A percentile compares a stretch with the other conserved stretches of the same genome.
These are phyloP conservation scores for Suhomyces emberorum DNA, from an alignment of 805 yeast species.

Conservation along the genomic window DNA sequence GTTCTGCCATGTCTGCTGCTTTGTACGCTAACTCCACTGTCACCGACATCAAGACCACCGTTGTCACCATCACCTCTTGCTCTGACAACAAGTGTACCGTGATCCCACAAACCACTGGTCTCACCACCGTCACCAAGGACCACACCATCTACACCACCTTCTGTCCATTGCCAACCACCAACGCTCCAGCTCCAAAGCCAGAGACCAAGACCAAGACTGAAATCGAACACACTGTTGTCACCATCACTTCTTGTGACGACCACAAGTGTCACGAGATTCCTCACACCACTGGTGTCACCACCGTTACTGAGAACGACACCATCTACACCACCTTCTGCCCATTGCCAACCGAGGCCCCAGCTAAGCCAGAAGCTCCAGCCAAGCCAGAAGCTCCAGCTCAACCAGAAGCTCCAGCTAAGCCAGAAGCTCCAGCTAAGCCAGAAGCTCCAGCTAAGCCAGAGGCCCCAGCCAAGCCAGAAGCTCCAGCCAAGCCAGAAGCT, in stretches of 20 bases:
- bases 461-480: constrained; percentile 9
- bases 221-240: constrained; percentile 21
- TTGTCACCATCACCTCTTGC: constrained; percentile 27
- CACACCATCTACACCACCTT: constrained; percentile 22
- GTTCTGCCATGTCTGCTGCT: constrained; percentile 26
- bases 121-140: constrained; percentile 19
- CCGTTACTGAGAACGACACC: constrained; percentile 34
- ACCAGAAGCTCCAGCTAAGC: constrained; percentile 9
- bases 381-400: constrained; percentile 6
- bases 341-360: constrained; percentile 7
- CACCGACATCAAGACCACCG: constrained; percentile 18
- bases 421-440: constrained; percentile 1
- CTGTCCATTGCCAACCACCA: constrained; percentile 22
- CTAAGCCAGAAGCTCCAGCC: constrained; percentile 10
- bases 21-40: constrained; percentile 23
- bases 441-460: neutral
- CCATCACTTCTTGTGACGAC: constrained; percentile 39
- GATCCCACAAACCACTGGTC: constrained; percentile 22
- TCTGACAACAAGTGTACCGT: constrained; percentile 22
- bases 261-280: constrained; percentile 23
- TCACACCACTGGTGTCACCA: constrained; percentile 17
- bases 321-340: constrained; percentile 43
- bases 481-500: constrained; percentile 7
- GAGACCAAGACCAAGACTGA: constrained; percentile 27
- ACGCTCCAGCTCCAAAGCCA: constrained; percentile 13